A percentile compares a stretch with the other conserved stretches of the same genome.
Evolutionary conservation across 208 protist genomes (phyloP).

Genomic region (Trypanosomatidae sp.): DNA sequence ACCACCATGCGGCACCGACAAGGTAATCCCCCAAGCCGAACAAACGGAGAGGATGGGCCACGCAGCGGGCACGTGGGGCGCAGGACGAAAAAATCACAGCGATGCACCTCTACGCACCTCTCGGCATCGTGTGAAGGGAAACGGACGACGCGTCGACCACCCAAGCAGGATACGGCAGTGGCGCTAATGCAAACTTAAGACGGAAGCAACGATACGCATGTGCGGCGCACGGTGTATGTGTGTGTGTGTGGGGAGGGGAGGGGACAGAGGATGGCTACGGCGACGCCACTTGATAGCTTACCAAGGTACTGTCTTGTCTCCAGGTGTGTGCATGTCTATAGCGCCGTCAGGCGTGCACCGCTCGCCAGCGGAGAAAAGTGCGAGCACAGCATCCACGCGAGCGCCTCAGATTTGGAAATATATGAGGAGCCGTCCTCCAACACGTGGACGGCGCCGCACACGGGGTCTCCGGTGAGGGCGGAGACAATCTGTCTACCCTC

Average conservation of each 20-base stretch:
- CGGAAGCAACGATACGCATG: too few relatives aligned
- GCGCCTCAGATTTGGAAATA: constrained; percentile 64
- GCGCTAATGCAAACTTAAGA: too few relatives aligned
- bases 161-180: too few relatives aligned
- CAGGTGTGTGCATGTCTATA: constrained; percentile 29
- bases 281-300: not conserved
- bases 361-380: constrained; percentile 79
- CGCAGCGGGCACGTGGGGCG: not conserved
- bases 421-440: constrained; percentile 65
- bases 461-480: constrained; percentile 40
- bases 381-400: constrained; percentile 80
- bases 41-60: not conserved
- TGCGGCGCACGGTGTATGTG: too few relatives aligned
- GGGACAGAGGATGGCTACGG: not conserved
- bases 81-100: too few relatives aligned
- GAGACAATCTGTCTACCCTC: constrained; percentile 63
- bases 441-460: constrained; percentile 53
- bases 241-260: not conserved
- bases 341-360: constrained; percentile 45
- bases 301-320: not conserved
- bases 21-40: not conserved
- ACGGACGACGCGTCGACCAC: too few relatives aligned
- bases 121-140: too few relatives aligned
- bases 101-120: too few relatives aligned
- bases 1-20: not conserved